Evolutionary conservation across 345 rosid genomes (phyloP).

Genomic region (Gossypium anomalum): DNA sequence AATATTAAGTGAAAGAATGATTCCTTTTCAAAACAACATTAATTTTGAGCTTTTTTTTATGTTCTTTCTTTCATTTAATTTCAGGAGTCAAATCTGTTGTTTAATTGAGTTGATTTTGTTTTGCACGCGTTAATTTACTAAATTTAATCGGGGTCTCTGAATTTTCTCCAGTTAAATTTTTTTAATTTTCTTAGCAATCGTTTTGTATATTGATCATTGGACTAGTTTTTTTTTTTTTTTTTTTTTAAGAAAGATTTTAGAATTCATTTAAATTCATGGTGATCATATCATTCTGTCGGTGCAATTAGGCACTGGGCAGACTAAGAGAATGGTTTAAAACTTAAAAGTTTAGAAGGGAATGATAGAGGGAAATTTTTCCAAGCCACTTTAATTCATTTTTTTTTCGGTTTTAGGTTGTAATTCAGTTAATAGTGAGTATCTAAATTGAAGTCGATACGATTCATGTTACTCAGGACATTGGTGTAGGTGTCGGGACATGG

Average conservation of each 20-base stretch:
- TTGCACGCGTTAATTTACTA: not conserved
- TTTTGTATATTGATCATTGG: not conserved
- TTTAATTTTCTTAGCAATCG: not conserved
- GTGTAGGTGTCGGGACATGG: too few relatives aligned
- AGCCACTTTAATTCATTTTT: not conserved
- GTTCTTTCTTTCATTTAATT: not conserved
- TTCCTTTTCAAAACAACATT: not conserved
- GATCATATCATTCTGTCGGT: too few relatives aligned
- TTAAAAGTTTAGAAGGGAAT: not conserved
- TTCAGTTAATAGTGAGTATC: not conserved
- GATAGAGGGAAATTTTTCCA: not conserved
- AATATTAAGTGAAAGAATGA: not conserved
- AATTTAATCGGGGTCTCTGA: not conserved
- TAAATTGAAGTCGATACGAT: not conserved
- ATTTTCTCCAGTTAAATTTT: not conserved
- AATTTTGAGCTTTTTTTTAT: not conserved
- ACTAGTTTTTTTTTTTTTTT: not conserved
- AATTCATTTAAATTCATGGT: not conserved
- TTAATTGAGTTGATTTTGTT: not conserved
- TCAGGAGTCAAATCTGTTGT: not conserved
- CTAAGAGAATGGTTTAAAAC: not conserved
- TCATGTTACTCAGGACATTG: too few relatives aligned
- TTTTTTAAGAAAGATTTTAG: not conserved
- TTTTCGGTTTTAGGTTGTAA: not conserved
- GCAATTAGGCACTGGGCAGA: not conserved